Evolutionary conservation across 164 flowering plant species (phyloP), one percentile per base, ranked within the genome.

Genomic region (Pachysandra terminalis): DNA sequence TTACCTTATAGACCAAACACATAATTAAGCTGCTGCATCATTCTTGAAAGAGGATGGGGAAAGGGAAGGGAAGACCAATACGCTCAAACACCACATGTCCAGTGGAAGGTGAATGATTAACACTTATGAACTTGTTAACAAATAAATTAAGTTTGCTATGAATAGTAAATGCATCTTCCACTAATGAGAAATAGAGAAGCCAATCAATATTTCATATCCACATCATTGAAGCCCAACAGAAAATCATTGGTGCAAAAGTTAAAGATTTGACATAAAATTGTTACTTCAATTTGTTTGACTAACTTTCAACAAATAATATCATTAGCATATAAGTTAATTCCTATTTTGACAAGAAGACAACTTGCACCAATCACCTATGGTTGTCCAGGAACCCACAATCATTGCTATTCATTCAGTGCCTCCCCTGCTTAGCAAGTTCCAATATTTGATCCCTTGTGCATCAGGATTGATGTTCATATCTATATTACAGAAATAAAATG

Each of bases 311-410:
- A 41, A 23, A 27, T 22, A 70, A 9, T 41, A 63, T 35, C 12
- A 57, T 57, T 19, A 16, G 51, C 57, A 35, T 1, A 19, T 21
- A 23, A 16, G 0, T n/a, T 21, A 61, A 61, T 49, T 16, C 51
- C 48, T 53, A 54, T 28, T 72, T n/a, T 52, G 58, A 59, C 27
- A 22, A 28, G 57, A 56, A 53, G 64, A 65, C 10, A 27, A 59
- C 22, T 63, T 64, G 64, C 40, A 63, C 56, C 66, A 52, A 56
- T 59, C 49, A 69, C 40, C 61, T 22, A 58, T 40, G 21, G 56
- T 62, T 64, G 35, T 28, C 32, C 17, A 74, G 41, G 48, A 48
- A 63, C 26, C 51, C 64, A 61, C 17, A 1, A 15, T 64, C 37
- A 49, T 51, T 32, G 70, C n/a, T 6, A 54, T 52, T 23, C 35